Conservation (phyloP, 305 asterid genomes). For the Solanum aculeatissimum region DNA sequence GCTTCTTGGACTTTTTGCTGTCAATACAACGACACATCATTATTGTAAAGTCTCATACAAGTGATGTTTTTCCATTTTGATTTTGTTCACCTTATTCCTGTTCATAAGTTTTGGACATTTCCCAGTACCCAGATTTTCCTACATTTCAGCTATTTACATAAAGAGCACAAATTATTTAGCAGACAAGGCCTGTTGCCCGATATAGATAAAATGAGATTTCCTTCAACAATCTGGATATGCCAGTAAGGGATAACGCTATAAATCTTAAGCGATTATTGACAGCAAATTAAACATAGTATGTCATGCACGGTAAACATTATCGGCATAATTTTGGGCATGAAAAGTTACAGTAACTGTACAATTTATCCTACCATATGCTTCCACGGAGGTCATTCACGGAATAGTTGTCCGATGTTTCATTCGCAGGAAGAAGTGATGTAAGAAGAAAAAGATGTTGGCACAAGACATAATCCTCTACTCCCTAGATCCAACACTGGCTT, state of each 20-base stretch:
- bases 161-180: neutral
- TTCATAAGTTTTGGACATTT: neutral
- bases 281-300: neutral
- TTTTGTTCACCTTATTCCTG: neutral
- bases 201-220: neutral
- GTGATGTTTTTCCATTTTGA: neutral
- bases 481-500: slow-evolving; percentile 5
- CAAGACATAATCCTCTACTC: slow-evolving; percentile 28
- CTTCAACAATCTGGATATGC: neutral
- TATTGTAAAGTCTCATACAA: neutral
- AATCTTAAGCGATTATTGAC: neutral
- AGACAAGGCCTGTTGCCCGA: neutral
- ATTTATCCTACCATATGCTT: neutral
- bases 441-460: slow-evolving; percentile 19
- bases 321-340: neutral
- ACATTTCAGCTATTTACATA: neutral
- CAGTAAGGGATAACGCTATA: neutral
- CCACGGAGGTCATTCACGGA: neutral
- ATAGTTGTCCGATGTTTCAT: neutral
- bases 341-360: neutral
- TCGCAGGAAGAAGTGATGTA: slow-evolving; percentile 9
- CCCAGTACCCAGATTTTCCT: neutral
- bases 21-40: neutral
- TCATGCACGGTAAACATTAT: neutral
- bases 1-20: neutral